A percentile compares a stretch with the other conserved stretches of the same genome.
Conservation (phyloP, 1,284 basidiomycete genomes). For the Albatrellus sp. region DNA sequence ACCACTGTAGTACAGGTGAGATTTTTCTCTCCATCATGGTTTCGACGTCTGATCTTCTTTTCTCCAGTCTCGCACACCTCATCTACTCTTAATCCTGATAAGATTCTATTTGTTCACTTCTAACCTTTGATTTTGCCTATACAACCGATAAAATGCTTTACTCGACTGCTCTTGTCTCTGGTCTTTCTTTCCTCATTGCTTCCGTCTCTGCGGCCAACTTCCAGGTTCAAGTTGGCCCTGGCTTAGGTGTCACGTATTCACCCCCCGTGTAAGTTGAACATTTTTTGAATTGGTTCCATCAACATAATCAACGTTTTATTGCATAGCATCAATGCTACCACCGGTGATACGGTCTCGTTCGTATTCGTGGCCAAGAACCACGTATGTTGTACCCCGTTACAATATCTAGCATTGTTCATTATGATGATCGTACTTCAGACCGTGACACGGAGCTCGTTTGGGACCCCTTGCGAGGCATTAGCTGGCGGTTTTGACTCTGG, state of each 20-base stretch:
- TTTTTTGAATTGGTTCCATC: not conserved
- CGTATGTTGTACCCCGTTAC: conserved; percentile 12
- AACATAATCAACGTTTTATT: not conserved
- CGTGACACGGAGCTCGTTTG: conserved; percentile 49
- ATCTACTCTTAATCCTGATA: not conserved
- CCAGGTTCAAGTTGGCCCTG: conserved; percentile 33
- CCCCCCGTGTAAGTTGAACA: conserved; percentile 18
- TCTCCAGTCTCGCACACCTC: conserved; percentile 4
- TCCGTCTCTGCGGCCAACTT: conserved; percentile 3
- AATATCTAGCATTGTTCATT: not conserved
- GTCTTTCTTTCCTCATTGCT: conserved; percentile 10
- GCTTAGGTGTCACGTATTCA: conserved; percentile 27
- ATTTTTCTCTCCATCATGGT: conserved; percentile 13
- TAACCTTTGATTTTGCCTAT: conserved; percentile 1
- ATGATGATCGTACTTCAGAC: conserved; percentile 19
- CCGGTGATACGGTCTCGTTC: conserved; percentile 44
- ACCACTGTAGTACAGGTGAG: conserved; percentile 20
- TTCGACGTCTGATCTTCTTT: not conserved
- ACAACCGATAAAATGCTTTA: conserved; percentile 15
- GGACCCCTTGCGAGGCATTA: conserved; percentile 26
- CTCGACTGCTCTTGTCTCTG: conserved; percentile 8
- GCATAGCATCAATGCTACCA: conserved; percentile 26
- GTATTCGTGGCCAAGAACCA: conserved; percentile 30
- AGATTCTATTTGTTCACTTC: not conserved
- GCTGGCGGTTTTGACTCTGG: conserved; percentile 31